These are phyloP conservation scores for Epichloe gansuensis DNA, from an alignment of 2,329 filamentous ascomycete genomes.

Conservation along the genomic window DNA sequence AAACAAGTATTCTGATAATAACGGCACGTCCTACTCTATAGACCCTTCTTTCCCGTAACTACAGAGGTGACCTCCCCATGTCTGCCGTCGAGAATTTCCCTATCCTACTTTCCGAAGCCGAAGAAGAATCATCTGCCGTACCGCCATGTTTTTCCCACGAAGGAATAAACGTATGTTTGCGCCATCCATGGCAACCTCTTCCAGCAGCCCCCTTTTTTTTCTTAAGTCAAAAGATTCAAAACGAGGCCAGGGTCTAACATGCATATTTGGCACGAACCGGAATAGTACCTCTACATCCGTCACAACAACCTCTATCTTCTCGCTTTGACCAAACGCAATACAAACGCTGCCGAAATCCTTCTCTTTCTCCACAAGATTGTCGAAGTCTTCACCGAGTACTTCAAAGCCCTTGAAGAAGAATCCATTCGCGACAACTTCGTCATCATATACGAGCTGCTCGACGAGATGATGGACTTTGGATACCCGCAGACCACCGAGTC, in stretches of 20 bases:
- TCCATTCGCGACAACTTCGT: conserved; percentile 99
- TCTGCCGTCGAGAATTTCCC: conserved; percentile 98
- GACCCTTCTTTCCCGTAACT: conserved; percentile 97
- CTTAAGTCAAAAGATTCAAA: neutral
- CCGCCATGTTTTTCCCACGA: conserved; percentile 97
- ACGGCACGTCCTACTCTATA: conserved; percentile 22
- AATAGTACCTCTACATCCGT: conserved; percentile 92
- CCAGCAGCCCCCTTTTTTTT: neutral
- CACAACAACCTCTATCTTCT: conserved; percentile 99
- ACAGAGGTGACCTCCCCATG: conserved; percentile 97
- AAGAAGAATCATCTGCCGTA: conserved; percentile 97
- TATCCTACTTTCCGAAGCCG: conserved; percentile 86
- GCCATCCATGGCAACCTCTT: neutral
- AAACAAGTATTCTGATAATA: neutral
- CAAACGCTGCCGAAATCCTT: conserved; percentile 95
- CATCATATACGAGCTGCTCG: conserved; percentile 94
- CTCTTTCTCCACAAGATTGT: conserved; percentile 97
- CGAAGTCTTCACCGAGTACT: conserved; percentile 99
- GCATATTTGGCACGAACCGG: conserved; percentile 4
- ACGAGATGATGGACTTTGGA: conserved; percentile 99
- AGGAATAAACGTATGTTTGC: conserved; percentile 75
- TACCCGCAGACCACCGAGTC: conserved; percentile 97
- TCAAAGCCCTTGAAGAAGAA: conserved; percentile 97
- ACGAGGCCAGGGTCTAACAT: neutral
- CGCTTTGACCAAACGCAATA: conserved; percentile 95